These are phyloP conservation scores for Cercospora zeae-maydis DNA, from an alignment of 2,329 filamentous ascomycete genomes.

Conservation along the genomic window DNA sequence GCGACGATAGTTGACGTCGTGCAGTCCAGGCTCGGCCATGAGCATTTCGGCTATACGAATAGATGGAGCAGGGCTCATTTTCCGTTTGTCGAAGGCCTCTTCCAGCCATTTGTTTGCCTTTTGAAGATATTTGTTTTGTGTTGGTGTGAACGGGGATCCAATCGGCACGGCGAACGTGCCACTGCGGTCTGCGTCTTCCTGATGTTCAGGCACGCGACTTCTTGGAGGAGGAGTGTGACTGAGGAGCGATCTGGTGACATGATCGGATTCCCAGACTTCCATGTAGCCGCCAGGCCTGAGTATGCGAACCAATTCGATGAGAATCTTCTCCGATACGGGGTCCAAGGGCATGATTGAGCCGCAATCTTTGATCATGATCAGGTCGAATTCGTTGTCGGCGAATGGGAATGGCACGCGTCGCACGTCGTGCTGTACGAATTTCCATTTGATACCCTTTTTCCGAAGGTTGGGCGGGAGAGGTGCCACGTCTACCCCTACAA, in stretches of 20 bases:
- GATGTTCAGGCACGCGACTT: slow-evolving; percentile 58
- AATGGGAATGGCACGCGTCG: slow-evolving; percentile 74
- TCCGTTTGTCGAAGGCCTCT: slow-evolving; percentile 68
- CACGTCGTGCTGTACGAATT: slow-evolving; percentile 83
- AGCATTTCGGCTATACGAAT: slow-evolving; percentile 72
- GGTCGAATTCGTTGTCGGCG: slow-evolving; percentile 73
- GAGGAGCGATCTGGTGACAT: slow-evolving; percentile 75
- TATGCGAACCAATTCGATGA: slow-evolving; percentile 73
- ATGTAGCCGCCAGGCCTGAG: slow-evolving; percentile 73
- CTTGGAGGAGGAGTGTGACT: slow-evolving; percentile 66
- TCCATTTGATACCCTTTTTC: slow-evolving; percentile 78
- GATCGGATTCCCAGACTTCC: slow-evolving; percentile 88
- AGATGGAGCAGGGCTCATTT: slow-evolving; percentile 72
- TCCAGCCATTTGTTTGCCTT: slow-evolving; percentile 82
- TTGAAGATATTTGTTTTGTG: slow-evolving; percentile 75
- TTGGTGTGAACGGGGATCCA: slow-evolving; percentile 75
- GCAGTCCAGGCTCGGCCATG: slow-evolving; percentile 75
- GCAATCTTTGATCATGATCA: slow-evolving; percentile 84
- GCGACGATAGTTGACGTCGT: slow-evolving; percentile 67
- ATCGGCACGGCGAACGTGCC: slow-evolving; percentile 79
- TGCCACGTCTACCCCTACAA: slow-evolving; percentile 79
- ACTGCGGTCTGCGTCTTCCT: slow-evolving; percentile 62
- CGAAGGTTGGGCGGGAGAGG: slow-evolving; percentile 63
- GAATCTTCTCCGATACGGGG: slow-evolving; percentile 51
- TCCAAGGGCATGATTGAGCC: slow-evolving; percentile 62